These are phyloP conservation scores for Leavenworthia alabamica DNA, from an alignment of 345 rosid genomes.

Conservation along the genomic window DNA sequence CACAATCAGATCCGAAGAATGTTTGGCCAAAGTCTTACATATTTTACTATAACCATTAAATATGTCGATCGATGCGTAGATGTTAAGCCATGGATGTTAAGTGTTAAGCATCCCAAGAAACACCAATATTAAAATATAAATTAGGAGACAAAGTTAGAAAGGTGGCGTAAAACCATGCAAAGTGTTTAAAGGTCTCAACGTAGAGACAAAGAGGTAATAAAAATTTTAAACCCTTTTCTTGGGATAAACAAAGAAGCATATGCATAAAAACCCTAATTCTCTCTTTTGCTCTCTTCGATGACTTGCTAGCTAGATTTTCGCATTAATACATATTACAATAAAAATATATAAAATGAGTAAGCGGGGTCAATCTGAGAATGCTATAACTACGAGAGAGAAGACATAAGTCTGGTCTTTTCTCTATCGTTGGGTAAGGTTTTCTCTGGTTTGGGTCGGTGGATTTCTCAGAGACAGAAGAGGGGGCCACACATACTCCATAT, in stretches of 20 bases:
- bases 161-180: constrained; percentile 33
- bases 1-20: constrained; percentile 22
- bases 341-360: background rate
- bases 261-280: constrained; percentile 22
- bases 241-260: constrained; percentile 34
- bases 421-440: constrained; percentile 26
- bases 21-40: constrained; percentile 23
- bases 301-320: constrained; percentile 19
- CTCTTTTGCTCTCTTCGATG: constrained; percentile 11
- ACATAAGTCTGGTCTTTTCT: constrained; percentile 25
- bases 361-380: constrained; percentile 12
- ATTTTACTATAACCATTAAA: constrained; percentile 10
- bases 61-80: background rate
- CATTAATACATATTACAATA: background rate
- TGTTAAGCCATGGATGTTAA: too few species aligned
- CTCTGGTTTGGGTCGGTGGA: constrained; percentile 33
- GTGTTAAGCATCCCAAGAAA: constrained; percentile 26
- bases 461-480: constrained; percentile 33
- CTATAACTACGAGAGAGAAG: constrained; percentile 30
- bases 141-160: constrained; percentile 28
- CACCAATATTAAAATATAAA: background rate
- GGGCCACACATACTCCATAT: constrained; percentile 36
- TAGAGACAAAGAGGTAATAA: constrained; percentile 29
- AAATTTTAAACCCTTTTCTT: constrained; percentile 12
- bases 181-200: constrained; percentile 23